Evolutionary conservation across 2,329 filamentous ascomycete genomes (phyloP).

Genomic region (Ophiocordyceps camponoti-leonardi): DNA sequence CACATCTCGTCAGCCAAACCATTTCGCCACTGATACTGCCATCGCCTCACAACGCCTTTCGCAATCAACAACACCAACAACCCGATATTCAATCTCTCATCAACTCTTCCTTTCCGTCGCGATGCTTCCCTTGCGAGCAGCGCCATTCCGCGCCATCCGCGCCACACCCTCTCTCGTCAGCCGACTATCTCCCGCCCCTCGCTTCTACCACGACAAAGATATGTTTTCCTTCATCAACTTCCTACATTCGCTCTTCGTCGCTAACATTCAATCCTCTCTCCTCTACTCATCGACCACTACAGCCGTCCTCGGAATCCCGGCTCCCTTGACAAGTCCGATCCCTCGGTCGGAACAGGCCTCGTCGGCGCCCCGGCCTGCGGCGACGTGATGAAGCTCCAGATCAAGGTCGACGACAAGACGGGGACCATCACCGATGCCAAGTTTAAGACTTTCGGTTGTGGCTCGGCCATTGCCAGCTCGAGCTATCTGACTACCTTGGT

Average conservation of each 20-base stretch:
- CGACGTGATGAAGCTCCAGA: slow-evolving; percentile 71
- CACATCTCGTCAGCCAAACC: not conserved
- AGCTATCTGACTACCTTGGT: slow-evolving; percentile 92
- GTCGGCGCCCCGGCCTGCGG: slow-evolving; percentile 80
- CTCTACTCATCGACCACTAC: slow-evolving; percentile 26
- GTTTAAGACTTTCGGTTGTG: slow-evolving; percentile 96
- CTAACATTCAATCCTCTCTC: slow-evolving; percentile 1
- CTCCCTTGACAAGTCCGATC: slow-evolving; percentile 52
- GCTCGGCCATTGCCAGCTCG: slow-evolving; percentile 73
- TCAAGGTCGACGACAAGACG: slow-evolving; percentile 73
- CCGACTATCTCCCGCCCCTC: slow-evolving; percentile 10
- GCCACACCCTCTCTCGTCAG: slow-evolving; percentile 4
- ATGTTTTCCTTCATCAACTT: not conserved
- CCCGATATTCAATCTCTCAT: too few species aligned
- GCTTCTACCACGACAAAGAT: slow-evolving; percentile 32
- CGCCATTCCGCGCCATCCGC: slow-evolving; percentile 4
- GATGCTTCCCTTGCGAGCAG: slow-evolving; percentile 6
- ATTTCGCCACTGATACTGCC: not conserved
- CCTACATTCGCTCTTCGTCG: not conserved
- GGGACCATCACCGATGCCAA: slow-evolving; percentile 88
- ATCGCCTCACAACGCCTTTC: too few species aligned
- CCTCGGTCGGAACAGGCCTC: slow-evolving; percentile 76
- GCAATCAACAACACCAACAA: too few species aligned
- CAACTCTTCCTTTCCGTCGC: not conserved
- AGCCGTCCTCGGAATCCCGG: slow-evolving; percentile 37